Evolutionary conservation across 1,284 basidiomycete genomes (phyloP).

Genomic region (Leccinum fuscescens): DNA sequence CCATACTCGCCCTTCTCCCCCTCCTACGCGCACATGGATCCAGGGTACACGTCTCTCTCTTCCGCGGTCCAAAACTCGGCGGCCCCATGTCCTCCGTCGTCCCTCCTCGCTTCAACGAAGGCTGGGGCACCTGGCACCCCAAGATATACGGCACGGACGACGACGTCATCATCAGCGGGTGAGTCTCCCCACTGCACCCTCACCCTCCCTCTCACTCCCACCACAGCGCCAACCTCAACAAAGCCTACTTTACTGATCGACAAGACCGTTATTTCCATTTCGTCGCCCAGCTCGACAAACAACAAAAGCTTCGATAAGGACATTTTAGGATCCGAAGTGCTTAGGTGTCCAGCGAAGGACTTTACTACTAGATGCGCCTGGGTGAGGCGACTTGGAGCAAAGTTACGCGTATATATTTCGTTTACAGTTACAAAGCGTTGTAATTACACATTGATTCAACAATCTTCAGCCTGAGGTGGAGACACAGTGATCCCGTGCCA

Average conservation of each 20-base stretch:
- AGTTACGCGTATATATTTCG: too few species aligned
- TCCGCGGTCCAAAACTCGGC: constrained; percentile 82
- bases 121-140: constrained; percentile 97
- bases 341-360: too few species aligned
- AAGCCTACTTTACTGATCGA: constrained; percentile 92
- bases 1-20: constrained; percentile 72
- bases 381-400: too few species aligned
- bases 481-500: too few species aligned
- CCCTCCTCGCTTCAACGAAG: constrained; percentile 94
- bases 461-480: too few species aligned
- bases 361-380: too few species aligned
- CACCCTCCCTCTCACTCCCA: background rate
- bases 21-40: constrained; percentile 71
- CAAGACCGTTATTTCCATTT: constrained; percentile 94
- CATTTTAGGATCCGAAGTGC: too few species aligned
- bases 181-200: constrained; percentile 33
- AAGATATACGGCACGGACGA: constrained; percentile 96
- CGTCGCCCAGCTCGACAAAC: constrained; percentile 41
- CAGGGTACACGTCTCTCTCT: constrained; percentile 77
- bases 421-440: too few species aligned
- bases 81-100: constrained; percentile 75
- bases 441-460: too few species aligned
- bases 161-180: constrained; percentile 92
- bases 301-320: too few species aligned
- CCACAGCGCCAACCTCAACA: constrained; percentile 88